Percentiles rank a stretch among this genome's conserved stretches.
phyloP scores from a whole-genome alignment of 2,329 filamentous ascomycete genomes.

The Aspergillus arachidicola region DNA sequence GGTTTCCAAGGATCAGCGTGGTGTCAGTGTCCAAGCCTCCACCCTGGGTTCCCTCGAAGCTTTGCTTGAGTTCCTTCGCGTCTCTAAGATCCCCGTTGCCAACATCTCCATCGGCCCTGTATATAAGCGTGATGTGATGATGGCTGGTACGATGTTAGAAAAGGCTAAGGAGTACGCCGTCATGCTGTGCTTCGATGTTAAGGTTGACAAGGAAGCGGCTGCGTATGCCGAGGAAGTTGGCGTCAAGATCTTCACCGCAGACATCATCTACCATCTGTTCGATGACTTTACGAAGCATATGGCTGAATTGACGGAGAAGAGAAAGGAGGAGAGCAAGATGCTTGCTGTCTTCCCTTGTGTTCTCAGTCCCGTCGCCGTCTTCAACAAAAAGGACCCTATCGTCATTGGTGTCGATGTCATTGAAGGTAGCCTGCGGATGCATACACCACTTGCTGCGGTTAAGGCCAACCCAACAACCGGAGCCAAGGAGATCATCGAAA shows the following conservation, averaged over 20 bases:
- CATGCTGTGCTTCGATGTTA: constrained; percentile 99
- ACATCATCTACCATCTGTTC: constrained; percentile 99
- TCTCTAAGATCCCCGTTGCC: constrained; percentile 94
- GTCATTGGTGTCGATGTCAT: constrained; percentile 92
- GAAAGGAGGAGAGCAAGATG: constrained; percentile 95
- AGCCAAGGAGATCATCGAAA: constrained; percentile 76
- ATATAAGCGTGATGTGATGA: constrained; percentile 97
- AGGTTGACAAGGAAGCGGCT: constrained; percentile 95
- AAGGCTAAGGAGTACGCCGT: constrained; percentile 95
- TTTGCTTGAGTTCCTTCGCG: constrained; percentile 90
- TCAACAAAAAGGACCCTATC: constrained; percentile 97
- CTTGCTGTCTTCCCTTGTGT: constrained; percentile 97
- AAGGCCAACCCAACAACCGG: constrained; percentile 79
- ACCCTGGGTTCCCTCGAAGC: constrained; percentile 97
- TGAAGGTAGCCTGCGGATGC: constrained; percentile 83
- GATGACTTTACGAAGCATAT: constrained; percentile 96
- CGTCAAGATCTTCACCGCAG: constrained; percentile 96
- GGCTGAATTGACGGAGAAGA: constrained; percentile 80
- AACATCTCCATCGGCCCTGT: constrained; percentile 98
- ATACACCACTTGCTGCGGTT: constrained; percentile 87
- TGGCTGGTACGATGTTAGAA: constrained; percentile 90
- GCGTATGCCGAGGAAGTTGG: constrained; percentile 89
- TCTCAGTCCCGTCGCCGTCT: constrained; percentile 83
- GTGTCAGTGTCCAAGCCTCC: constrained; percentile 95
- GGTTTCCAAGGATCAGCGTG: constrained; percentile 87